Percentiles rank a stretch among this genome's conserved stretches.
phyloP scores from a whole-genome alignment of 129 eudicot species.

The Artemisia tridentata region DNA sequence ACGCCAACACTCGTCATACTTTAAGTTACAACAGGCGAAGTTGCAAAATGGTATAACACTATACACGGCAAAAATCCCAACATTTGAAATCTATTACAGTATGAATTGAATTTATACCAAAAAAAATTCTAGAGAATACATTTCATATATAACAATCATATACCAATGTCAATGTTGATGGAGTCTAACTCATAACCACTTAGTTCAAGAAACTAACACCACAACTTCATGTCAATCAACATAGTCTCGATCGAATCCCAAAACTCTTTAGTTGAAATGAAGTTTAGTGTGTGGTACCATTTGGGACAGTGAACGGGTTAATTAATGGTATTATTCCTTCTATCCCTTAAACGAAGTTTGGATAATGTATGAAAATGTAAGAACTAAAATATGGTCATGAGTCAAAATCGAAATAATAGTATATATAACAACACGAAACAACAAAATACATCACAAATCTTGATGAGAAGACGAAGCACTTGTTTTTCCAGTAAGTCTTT shows the following conservation, averaged over 20 bases:
- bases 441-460: not conserved
- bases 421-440: not conserved
- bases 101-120: not conserved
- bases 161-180: not conserved
- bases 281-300: too few species aligned
- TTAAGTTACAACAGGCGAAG: too few species aligned
- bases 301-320: too few species aligned
- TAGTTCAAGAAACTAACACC: not conserved
- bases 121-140: not conserved
- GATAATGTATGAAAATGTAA: not conserved
- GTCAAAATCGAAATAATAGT: too few species aligned
- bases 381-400: too few species aligned
- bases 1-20: too few species aligned
- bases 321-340: not conserved
- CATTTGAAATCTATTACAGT: too few species aligned
- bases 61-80: too few species aligned
- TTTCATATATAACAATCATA: not conserved
- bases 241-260: too few species aligned
- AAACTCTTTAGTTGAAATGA: too few species aligned
- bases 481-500: slow-evolving; percentile 36
- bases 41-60: too few species aligned
- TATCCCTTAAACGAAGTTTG: not conserved
- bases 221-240: not conserved
- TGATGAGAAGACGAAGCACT: slow-evolving; percentile 22
- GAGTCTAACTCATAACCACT: not conserved